phyloP scores from a whole-genome alignment of 305 asterid genomes.

The Fraxinus floribunda region DNA sequence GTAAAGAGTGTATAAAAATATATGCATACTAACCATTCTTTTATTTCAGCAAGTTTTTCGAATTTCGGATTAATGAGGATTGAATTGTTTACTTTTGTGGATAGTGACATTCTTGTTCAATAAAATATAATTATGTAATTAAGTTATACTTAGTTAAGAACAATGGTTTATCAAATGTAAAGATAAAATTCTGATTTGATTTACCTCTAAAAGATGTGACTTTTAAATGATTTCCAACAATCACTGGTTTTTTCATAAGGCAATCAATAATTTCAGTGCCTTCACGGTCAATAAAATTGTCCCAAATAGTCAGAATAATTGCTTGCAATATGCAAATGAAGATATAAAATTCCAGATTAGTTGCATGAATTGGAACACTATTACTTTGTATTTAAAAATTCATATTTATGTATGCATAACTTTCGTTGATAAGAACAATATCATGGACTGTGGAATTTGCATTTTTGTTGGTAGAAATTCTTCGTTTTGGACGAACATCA shows the following conservation, averaged over 20 bases:
- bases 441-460: no score
- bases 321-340: neutral
- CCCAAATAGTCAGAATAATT: neutral
- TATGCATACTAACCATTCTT: no score
- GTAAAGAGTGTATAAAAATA: neutral
- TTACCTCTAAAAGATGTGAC: neutral
- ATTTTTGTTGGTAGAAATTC: no score
- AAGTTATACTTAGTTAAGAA: neutral
- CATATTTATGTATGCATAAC: no score
- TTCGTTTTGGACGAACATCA: no score
- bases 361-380: neutral
- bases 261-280: no score
- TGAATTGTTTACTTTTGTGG: neutral
- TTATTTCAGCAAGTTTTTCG: no score
- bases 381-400: no score
- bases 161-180: neutral
- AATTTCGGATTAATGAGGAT: neutral
- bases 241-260: no score
- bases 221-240: neutral
- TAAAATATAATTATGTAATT: no score
- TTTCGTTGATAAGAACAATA: no score
- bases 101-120: neutral
- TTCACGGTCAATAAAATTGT: neutral
- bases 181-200: neutral
- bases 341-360: neutral